Percentiles rank a stretch among this genome's conserved stretches.
Evolutionary conservation across 129 eudicot species (phyloP).

Genomic region (Tanacetum coccineum): DNA sequence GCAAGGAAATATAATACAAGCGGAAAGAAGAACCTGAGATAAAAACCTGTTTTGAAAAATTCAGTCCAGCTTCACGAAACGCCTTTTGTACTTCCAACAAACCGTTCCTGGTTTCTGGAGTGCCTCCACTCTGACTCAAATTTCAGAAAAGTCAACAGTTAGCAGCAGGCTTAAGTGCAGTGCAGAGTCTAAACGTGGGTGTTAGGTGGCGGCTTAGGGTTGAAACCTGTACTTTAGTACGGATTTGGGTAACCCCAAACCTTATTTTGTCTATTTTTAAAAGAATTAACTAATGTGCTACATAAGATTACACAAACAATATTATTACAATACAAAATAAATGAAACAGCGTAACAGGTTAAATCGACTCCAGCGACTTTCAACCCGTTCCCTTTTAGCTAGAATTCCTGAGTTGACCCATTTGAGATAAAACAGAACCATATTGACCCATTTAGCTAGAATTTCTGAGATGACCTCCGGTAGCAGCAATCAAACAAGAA

Average conservation of each 20-base stretch:
- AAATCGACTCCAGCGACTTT: not conserved
- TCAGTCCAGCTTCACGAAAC: constrained; percentile 95
- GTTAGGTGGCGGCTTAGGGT: not conserved
- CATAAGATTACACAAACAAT: not conserved
- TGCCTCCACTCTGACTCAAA: constrained; percentile 86
- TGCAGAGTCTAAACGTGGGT: not conserved
- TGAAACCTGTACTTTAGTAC: not conserved
- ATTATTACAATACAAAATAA: not conserved
- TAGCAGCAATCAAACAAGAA: not conserved
- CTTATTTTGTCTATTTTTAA: not conserved
- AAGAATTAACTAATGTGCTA: not conserved
- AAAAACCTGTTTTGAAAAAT: constrained; percentile 94
- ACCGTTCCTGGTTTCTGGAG: constrained; percentile 98
- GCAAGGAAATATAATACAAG: constrained; percentile 28
- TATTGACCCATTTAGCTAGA: not conserved
- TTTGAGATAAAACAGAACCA: not conserved
- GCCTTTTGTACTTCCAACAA: constrained; percentile 97
- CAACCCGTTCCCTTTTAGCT: not conserved
- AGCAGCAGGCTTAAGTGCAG: constrained; percentile 9
- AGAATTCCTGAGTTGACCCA: not conserved
- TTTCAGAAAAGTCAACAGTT: constrained; percentile 6
- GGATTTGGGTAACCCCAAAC: not conserved
- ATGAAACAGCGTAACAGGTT: not conserved
- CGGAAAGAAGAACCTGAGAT: constrained; percentile 76
- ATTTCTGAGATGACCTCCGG: not conserved